Evolutionary conservation across 108 stramenopile species (phyloP).

Genomic region (Thalassiosira profunda): DNA sequence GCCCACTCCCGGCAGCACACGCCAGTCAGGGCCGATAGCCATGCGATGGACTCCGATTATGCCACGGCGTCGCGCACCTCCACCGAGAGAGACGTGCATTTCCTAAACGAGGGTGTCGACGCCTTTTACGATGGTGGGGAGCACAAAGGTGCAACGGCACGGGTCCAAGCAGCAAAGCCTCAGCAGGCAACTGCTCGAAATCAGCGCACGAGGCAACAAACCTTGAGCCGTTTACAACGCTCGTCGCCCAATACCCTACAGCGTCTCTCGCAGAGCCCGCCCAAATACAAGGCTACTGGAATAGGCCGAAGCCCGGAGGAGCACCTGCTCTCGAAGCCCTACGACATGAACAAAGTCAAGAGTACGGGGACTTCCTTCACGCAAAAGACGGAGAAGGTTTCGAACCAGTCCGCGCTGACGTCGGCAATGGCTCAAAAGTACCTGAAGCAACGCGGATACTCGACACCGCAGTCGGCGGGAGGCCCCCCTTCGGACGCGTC

Average conservation of each 20-base stretch:
- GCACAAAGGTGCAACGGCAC: no score
- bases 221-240: no score
- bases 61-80: slow-evolving; percentile 17
- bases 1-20: slow-evolving; percentile 1
- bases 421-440: neutral
- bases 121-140: slow-evolving; percentile 19
- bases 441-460: neutral
- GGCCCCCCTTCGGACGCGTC: neutral
- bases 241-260: no score
- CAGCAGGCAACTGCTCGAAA: neutral
- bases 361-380: slow-evolving; percentile 25
- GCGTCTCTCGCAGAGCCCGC: no score
- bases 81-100: slow-evolving; percentile 33
- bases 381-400: slow-evolving; percentile 17
- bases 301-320: no score
- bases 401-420: neutral
- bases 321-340: slow-evolving; percentile 18
- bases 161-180: neutral
- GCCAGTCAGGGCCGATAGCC: neutral
- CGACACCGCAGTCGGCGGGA: neutral
- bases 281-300: no score
- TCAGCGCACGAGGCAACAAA: no score
- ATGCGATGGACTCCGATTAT: slow-evolving; percentile 3
- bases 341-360: slow-evolving; percentile 24
- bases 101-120: slow-evolving; percentile 32